phyloP scores from a whole-genome alignment of 306 rosid species.

The Biancaea sappan region DNA sequence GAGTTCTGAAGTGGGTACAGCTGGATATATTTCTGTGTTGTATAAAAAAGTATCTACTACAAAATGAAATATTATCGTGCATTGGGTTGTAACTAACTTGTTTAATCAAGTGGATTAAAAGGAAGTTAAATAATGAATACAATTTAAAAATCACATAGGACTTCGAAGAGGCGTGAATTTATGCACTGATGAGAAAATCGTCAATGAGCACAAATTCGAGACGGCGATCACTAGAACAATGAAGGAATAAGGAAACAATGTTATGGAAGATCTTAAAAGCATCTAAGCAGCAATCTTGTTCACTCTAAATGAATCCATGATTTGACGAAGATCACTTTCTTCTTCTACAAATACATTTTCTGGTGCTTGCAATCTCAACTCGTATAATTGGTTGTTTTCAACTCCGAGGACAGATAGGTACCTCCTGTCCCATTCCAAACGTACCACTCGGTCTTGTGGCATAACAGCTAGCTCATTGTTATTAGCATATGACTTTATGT shows the following conservation, averaged over 20 bases:
- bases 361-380: conserved; percentile 84
- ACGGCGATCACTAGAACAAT: not conserved
- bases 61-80: not conserved
- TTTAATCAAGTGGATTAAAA: not conserved
- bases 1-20: not conserved
- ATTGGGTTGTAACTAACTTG: not conserved
- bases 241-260: not conserved
- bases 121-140: not conserved
- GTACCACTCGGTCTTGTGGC: conserved; percentile 83
- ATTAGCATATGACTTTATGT: conserved; percentile 92
- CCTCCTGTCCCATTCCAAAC: conserved; percentile 89
- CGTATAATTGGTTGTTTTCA: conserved; percentile 88
- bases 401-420: conserved; percentile 95
- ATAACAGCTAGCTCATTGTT: conserved; percentile 94
- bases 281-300: conserved; percentile 54
- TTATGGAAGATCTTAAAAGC: not conserved
- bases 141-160: not conserved
- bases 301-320: conserved; percentile 91
- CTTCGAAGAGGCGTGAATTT: not conserved
- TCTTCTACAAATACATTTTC: conserved; percentile 83
- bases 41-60: not conserved
- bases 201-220: not conserved
- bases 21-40: conserved; percentile 6
- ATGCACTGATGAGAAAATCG: not conserved
- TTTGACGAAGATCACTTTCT: conserved; percentile 74